These are phyloP conservation scores for Dendrobium catenatum DNA, from an alignment of 106 monocot species.

Conservation along the genomic window DNA sequence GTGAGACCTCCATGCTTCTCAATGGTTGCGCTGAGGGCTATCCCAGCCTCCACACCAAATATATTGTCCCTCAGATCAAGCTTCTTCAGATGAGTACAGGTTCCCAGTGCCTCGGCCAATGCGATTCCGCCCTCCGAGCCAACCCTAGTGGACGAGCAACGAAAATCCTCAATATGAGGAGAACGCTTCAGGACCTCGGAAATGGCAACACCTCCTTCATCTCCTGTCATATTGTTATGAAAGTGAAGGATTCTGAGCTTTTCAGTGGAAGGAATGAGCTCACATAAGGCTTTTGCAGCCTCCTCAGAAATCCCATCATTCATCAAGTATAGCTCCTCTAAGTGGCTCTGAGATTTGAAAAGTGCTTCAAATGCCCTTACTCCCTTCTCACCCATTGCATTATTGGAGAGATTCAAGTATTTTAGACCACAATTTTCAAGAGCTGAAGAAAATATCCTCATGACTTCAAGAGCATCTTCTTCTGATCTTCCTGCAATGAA, in stretches of 20 bases:
- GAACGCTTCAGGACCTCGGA: conserved; percentile 48
- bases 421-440: conserved; percentile 44
- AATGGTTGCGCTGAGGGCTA: conserved; percentile 49
- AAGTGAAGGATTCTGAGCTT: conserved; percentile 79
- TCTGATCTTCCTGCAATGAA: conserved; percentile 80
- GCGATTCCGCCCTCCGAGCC: conserved; percentile 62
- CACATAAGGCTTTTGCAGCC: conserved; percentile 73
- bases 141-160: conserved; percentile 85
- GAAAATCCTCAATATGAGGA: conserved; percentile 63
- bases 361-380: conserved; percentile 78
- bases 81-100: conserved; percentile 49
- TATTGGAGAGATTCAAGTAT: conserved; percentile 75
- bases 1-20: conserved; percentile 38
- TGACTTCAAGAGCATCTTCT: conserved; percentile 97
- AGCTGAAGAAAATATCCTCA: conserved; percentile 71
- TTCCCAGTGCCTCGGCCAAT: conserved; percentile 54
- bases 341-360: conserved; percentile 52
- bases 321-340: conserved; percentile 88
- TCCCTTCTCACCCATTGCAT: conserved; percentile 96
- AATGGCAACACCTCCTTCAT: conserved; percentile 66
- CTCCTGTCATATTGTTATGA: conserved; percentile 82
- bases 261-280: conserved; percentile 73
- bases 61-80: conserved; percentile 81
- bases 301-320: conserved; percentile 96
- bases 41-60: conserved; percentile 74